These are phyloP conservation scores for Hyphopichia pseudoburtonii DNA, from an alignment of 1,139 yeast species.

Conservation along the genomic window DNA sequence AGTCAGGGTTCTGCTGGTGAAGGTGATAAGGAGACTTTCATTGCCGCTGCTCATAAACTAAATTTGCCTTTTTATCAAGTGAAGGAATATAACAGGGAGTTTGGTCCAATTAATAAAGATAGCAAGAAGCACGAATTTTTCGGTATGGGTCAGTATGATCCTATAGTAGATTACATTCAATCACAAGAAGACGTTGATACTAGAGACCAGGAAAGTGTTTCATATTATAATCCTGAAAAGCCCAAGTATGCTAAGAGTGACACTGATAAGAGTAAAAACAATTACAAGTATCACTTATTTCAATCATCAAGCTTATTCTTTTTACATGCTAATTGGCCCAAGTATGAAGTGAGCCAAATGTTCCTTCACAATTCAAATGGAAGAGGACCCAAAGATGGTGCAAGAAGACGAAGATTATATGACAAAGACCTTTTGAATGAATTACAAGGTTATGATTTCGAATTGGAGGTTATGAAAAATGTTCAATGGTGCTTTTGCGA, in stretches of 20 bases:
- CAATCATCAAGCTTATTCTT: conserved; percentile 30
- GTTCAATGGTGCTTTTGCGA: conserved; percentile 30
- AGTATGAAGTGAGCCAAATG: conserved; percentile 24
- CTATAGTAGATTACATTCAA: conserved; percentile 33
- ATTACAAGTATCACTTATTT: conserved; percentile 31
- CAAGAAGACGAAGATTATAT: conserved; percentile 30
- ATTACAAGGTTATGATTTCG: conserved; percentile 29
- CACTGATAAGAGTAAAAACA: conserved; percentile 19
- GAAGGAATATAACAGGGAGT: conserved; percentile 38
- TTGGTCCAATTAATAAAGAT: conserved; percentile 26
- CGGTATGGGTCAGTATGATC: conserved; percentile 43
- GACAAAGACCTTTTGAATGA: conserved; percentile 25
- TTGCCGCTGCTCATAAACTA: conserved; percentile 57
- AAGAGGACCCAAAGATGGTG: conserved; percentile 25
- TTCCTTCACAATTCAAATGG: conserved; percentile 25
- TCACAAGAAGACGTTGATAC: conserved; percentile 8
- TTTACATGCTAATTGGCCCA: conserved; percentile 44
- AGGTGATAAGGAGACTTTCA: conserved; percentile 65
- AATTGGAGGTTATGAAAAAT: conserved; percentile 24
- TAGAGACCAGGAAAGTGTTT: not conserved
- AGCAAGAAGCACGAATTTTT: conserved; percentile 26
- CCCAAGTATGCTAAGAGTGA: conserved; percentile 22
- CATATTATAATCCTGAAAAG: conserved; percentile 12
- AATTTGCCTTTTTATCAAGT: conserved; percentile 55
- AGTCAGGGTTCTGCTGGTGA: conserved; percentile 63